phyloP scores from a whole-genome alignment of 179 eudicot genomes.

The Corrigiola litoralis region DNA sequence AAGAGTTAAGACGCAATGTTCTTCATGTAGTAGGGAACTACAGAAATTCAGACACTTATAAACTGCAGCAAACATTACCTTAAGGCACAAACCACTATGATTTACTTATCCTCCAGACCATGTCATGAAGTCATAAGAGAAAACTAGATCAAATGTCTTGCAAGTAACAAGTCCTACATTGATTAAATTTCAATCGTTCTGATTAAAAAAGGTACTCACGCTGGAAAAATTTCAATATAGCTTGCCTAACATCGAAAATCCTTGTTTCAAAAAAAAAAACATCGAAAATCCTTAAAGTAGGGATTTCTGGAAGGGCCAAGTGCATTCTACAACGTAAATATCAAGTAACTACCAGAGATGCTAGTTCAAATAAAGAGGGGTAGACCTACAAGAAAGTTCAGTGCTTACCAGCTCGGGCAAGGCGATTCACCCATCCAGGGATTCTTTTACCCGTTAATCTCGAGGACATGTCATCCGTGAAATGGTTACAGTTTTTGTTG shows the following conservation, averaged over 20 bases:
- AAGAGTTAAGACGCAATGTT: background rate
- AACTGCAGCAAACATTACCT: too few relatives aligned
- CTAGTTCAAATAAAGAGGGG: background rate
- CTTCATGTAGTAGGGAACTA: background rate
- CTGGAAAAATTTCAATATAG: too few relatives aligned
- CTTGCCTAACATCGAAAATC: background rate
- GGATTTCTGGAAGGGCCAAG: background rate
- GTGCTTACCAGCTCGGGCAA: slow-evolving; percentile 58
- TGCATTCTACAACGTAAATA: background rate
- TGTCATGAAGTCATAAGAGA: too few relatives aligned
- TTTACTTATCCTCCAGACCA: too few relatives aligned
- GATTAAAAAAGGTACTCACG: background rate
- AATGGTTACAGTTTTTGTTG: slow-evolving; percentile 75
- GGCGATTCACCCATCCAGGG: slow-evolving; percentile 86
- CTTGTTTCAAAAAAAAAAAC: too few relatives aligned
- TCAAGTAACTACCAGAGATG: background rate
- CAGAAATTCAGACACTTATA: too few relatives aligned
- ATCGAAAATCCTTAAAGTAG: background rate
- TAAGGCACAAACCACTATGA: too few relatives aligned
- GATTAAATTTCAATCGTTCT: too few relatives aligned
- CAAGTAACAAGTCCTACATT: too few relatives aligned
- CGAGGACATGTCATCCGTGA: slow-evolving; percentile 58
- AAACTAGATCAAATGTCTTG: too few relatives aligned
- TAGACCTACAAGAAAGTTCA: background rate
- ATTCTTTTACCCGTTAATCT: slow-evolving; percentile 55